Percentiles rank a stretch among this genome's conserved stretches.
Conservation (phyloP, 2,329 filamentous ascomycete genomes). For the Tympanopsis confertula region DNA sequence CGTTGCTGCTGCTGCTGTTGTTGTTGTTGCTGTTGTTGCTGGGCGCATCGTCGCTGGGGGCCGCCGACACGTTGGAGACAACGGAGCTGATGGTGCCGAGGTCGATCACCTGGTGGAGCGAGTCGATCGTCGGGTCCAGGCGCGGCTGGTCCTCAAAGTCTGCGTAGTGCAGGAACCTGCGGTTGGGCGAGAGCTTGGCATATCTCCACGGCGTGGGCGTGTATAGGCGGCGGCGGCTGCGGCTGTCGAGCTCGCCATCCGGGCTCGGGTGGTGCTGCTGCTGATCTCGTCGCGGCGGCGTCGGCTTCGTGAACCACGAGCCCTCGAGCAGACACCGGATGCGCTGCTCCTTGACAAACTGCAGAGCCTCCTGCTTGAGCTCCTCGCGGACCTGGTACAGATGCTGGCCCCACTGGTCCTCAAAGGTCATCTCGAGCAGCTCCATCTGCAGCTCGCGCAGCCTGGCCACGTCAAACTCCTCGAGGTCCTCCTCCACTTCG, state of each 20-base stretch:
- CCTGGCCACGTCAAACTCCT: constrained; percentile 67
- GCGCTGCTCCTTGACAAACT: constrained; percentile 95
- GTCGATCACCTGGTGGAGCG: constrained; percentile 72
- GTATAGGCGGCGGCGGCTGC: constrained; percentile 20
- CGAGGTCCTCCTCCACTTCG: constrained; percentile 80
- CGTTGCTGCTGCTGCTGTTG: constrained; percentile 28
- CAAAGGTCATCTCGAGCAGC: constrained; percentile 77
- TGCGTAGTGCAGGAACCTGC: constrained; percentile 79
- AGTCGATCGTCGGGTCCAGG: constrained; percentile 60
- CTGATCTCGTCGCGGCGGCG: constrained; percentile 22
- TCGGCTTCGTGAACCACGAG: constrained; percentile 65
- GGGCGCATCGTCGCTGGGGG: constrained; percentile 29
- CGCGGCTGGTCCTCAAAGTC: constrained; percentile 61
- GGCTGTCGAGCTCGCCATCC: constrained; percentile 26
- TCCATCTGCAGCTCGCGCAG: constrained; percentile 88
- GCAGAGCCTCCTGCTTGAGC: constrained; percentile 77
- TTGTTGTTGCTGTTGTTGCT: constrained; percentile 27
- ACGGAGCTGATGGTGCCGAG: constrained; percentile 81
- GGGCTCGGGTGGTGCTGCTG: constrained; percentile 24
- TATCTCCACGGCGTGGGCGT: constrained; percentile 62
- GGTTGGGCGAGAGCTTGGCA: constrained; percentile 79
- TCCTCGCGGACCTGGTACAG: constrained; percentile 83
- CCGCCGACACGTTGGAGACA: constrained; percentile 77
- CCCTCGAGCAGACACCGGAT: constrained; percentile 81
- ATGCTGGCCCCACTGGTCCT: constrained; percentile 88